Base-by-base conservation (phyloP, 345 rosid species). In the Boechera retrofracta region DNA sequence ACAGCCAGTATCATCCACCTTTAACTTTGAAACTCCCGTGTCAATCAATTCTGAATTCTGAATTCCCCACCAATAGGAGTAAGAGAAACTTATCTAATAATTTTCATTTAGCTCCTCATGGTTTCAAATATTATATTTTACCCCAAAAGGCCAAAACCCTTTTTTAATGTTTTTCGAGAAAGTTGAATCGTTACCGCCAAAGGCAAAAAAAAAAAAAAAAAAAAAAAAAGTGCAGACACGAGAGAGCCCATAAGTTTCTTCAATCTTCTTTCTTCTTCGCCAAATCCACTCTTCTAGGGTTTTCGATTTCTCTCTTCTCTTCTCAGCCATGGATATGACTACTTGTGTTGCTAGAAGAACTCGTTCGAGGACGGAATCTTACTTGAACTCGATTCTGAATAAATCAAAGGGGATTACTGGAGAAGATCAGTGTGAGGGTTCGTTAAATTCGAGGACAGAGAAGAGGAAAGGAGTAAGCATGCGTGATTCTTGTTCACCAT, bases 111-210 rank as follows among this genome's bases (percentile, higher is more conserved):
- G 29, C 16, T 62, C 61, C 68, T 59, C 2, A 67, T 16, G 0
- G 0, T 36, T 58, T 16, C 1, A 3, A 67, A 5, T 28, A 60
- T 39, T 39, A 8, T 55, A 76, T 21, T 39, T 18, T 28, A 12
- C n/a, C 67, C 67, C 59, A 10, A 59, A 47, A 57, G 15, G 15
- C 21, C 49, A 51, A 60, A 76, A 51, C 54, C 74, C 62, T 41
- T 67, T 41, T 67, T 45, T 45, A 45, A 62, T 29, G 54, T 64
- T 63, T 52, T 45, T 21, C 15, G 36, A 51, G 70, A 76, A 76
- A 76, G 75, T 77, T 77, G 76, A 77, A 64, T 64, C 76, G 67
- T 77, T 77, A 71, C 76, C 80, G 80, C 80, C 80, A 77, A 77
- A 63, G 80, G 60, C 39, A 56, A 28, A 28, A 28, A 28, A 28